Base-by-base conservation (phyloP, 345 rosid species). In the Dipteronia dyeriana region DNA sequence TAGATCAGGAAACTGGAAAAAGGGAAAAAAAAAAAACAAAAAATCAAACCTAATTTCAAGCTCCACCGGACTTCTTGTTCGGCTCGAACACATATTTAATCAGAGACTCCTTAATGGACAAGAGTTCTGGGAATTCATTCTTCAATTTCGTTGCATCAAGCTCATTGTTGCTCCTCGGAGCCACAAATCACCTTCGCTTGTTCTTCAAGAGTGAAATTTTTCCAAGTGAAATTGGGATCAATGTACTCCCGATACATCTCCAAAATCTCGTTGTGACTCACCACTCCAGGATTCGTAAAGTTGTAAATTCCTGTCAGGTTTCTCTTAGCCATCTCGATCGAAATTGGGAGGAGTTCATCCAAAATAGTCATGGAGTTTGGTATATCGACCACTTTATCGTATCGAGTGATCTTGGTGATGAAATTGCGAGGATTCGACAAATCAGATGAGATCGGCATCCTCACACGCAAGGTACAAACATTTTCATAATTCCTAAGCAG, bases 161-260 rank as follows among this genome's bases (percentile, higher is more conserved):
- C 85, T 94, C 97, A n/a, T 94, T 94, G 85, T 94, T 94, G 87
- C 98, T 91, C 85, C 98, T 85, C 0, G 94, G 98, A 68, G 97
- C 98, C 43, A 92, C 75, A 13, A n/a, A 94, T 92, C 45, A 92
- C 98, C 80, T 94, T 92, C 3, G 94, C 94, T 71, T 94, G 98
- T 78, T 94, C 98, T 79, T 94, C 96, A 25, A 94, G 86, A 16
- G 82, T 94, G 78, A 94, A 94, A 84, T 94, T 94, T 83, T 89
- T 91, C 97, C 97, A 94, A 0, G 94, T 76, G 83, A 94, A 91
- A 61, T 72, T 81, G 38, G 94, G 89, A 60, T 91, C 89, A 3
- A 92, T 83, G 84, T 89, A 90, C 16, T 88, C 90, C 56, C 77
- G 77, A 79, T 94, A 94, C 92, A 94, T 92, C 85, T 94, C 90